Percentiles rank a stretch among this genome's conserved stretches.
Conservation (phyloP, 768 basidiomycete genomes). For the Panaeolus cyanescens region DNA sequence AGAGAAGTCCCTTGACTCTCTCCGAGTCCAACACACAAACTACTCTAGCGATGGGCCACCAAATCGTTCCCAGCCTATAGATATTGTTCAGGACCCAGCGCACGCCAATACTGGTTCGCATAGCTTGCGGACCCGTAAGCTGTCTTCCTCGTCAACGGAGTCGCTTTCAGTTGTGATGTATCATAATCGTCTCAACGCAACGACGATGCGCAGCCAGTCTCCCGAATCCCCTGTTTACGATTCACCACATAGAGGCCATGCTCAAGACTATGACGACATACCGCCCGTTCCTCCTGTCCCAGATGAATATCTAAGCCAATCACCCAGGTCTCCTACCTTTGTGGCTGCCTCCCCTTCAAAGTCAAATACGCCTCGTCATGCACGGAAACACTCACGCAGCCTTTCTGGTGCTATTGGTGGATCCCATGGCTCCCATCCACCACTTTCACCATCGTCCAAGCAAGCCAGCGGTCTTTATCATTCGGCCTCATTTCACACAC, state of each 20-base stretch:
- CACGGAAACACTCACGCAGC: not conserved
- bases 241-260: not conserved
- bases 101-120: not conserved
- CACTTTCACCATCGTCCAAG: not conserved
- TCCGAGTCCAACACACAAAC: not conserved
- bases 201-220: not conserved
- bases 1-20: not conserved
- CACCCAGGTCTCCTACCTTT: not conserved
- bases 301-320: not conserved
- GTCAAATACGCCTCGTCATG: not conserved
- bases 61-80: not conserved
- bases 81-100: not conserved
- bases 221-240: not conserved
- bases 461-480: constrained; percentile 1
- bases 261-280: not conserved
- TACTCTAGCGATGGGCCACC: not conserved
- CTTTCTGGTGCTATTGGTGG: not conserved
- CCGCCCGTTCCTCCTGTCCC: not conserved
- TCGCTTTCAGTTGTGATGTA: not conserved
- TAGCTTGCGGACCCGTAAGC: not conserved
- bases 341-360: not conserved
- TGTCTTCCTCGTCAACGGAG: not conserved
- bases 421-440: not conserved
- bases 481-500: constrained; percentile 6
- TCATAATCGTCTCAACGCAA: not conserved